Conservation (phyloP, 805 yeast genomes). For the Priceomyces fermenticarens region DNA sequence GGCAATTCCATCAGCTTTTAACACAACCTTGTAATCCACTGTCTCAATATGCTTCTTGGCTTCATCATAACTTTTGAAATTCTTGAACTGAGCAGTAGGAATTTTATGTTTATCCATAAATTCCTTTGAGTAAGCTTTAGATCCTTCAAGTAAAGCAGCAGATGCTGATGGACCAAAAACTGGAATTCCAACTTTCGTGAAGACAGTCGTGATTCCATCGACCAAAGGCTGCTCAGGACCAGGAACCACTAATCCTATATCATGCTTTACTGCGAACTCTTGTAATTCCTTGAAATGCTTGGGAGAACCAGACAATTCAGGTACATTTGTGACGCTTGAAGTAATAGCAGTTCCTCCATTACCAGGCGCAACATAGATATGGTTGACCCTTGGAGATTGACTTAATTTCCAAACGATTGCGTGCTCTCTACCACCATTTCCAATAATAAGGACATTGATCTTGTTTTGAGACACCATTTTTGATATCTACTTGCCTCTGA, state of each 20-base stretch:
- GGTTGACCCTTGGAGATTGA: conserved; percentile 68
- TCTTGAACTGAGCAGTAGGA: conserved; percentile 90
- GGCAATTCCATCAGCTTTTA: conserved; percentile 97
- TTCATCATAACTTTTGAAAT: conserved; percentile 70
- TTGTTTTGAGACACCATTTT: conserved; percentile 9
- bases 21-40: conserved; percentile 74
- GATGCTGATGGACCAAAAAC: conserved; percentile 93
- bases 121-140: conserved; percentile 89
- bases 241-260: conserved; percentile 77
- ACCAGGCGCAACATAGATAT: conserved; percentile 92
- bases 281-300: conserved; percentile 69
- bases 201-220: conserved; percentile 78
- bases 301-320: conserved; percentile 58
- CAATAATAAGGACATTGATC: conserved; percentile 74
- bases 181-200: conserved; percentile 82
- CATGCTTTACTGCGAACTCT: conserved; percentile 66
- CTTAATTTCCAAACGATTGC: conserved; percentile 90
- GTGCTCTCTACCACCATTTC: conserved; percentile 99
- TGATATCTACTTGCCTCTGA: not conserved
- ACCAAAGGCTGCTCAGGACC: conserved; percentile 99
- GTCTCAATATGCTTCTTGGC: conserved; percentile 70
- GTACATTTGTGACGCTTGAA: conserved; percentile 63
- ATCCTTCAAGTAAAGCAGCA: conserved; percentile 96
- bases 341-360: conserved; percentile 83
- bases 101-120: conserved; percentile 90